Evolutionary conservation across 1,139 yeast genomes (phyloP).

Genomic region (Yamadazyma blattariae): DNA sequence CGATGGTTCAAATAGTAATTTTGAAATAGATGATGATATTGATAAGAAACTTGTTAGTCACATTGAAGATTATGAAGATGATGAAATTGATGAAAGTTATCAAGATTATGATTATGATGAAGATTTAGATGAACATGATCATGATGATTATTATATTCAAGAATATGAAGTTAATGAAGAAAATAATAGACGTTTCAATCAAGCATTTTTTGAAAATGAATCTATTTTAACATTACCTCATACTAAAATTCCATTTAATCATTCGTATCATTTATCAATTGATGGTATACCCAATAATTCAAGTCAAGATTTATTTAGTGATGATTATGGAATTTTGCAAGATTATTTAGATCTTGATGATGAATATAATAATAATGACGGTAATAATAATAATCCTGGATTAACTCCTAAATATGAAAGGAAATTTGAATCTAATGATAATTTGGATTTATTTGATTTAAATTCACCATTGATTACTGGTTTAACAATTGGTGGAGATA

Average conservation of each 20-base stretch:
- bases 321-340: constrained; percentile 32
- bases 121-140: constrained; percentile 5
- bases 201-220: constrained; percentile 10
- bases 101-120: constrained; percentile 6
- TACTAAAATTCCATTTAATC: constrained; percentile 17
- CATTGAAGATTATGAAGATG: constrained; percentile 10
- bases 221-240: constrained; percentile 9
- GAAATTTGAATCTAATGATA: constrained; percentile 10
- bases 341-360: constrained; percentile 26
- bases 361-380: not conserved
- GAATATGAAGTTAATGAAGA: constrained; percentile 7
- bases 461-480: constrained; percentile 39
- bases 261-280: constrained; percentile 32
- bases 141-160: constrained; percentile 7
- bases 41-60: constrained; percentile 6
- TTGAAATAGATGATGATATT: constrained; percentile 1
- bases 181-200: constrained; percentile 6
- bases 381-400: not conserved
- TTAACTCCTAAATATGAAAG: constrained; percentile 2
- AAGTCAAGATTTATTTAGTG: constrained; percentile 12
- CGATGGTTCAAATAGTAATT: not conserved
- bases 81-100: constrained; percentile 10
- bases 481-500: constrained; percentile 30
- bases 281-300: constrained; percentile 18
- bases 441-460: constrained; percentile 26